Evolutionary conservation across 257 asterid species (phyloP).

Genomic region (Scutellaria galericulata): DNA sequence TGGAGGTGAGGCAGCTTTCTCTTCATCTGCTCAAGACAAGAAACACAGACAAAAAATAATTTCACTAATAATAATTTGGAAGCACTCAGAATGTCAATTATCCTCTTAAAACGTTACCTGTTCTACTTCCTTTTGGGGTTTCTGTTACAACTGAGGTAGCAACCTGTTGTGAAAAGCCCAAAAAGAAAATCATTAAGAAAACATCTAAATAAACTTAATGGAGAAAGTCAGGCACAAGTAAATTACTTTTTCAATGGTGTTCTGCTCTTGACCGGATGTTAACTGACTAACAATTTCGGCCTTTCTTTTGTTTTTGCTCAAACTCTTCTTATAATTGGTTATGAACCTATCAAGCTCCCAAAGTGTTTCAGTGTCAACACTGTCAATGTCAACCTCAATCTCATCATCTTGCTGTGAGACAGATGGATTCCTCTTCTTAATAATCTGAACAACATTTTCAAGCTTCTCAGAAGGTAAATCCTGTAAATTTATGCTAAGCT

Average conservation of each 20-base stretch:
- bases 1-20: conserved; percentile 48
- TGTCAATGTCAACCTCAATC: conserved; percentile 90
- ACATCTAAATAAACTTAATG: conserved; percentile 5
- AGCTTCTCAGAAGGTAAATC: conserved; percentile 87
- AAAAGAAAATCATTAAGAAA: not conserved
- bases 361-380: conserved; percentile 87
- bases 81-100: conserved; percentile 4
- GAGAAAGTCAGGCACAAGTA: not conserved
- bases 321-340: conserved; percentile 70
- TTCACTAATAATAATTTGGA: conserved; percentile 4
- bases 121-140: conserved; percentile 49
- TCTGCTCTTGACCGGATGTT: conserved; percentile 44
- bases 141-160: conserved; percentile 50
- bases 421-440: conserved; percentile 77
- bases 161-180: conserved; percentile 39
- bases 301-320: conserved; percentile 76
- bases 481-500: conserved; percentile 76
- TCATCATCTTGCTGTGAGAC: conserved; percentile 87
- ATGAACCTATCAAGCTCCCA: conserved; percentile 98
- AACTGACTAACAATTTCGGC: conserved; percentile 55
- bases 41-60: conserved; percentile 28
- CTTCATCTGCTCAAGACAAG: conserved; percentile 47
- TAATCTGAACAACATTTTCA: conserved; percentile 77
- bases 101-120: conserved; percentile 47
- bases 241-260: conserved; percentile 59